Percentiles rank a stretch among this genome's conserved stretches.
Conservation (phyloP, 495 filamentous ascomycete genomes). For the Platismatia glauca region DNA sequence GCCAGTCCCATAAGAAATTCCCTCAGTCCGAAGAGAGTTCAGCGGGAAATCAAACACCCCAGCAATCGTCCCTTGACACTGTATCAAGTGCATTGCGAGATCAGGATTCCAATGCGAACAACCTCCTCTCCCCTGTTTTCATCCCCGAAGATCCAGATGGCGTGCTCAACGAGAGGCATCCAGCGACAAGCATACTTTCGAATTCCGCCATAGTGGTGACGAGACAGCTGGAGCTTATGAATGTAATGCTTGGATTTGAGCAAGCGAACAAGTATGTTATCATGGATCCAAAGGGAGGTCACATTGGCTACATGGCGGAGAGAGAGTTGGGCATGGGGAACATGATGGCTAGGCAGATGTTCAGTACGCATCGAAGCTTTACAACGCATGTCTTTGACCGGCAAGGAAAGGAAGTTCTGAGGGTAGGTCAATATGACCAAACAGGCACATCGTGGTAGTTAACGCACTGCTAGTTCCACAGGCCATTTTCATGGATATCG, state of each 20-base stretch:
- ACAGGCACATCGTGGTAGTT: neutral
- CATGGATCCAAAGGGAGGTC: conserved; percentile 58
- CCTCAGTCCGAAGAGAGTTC: neutral
- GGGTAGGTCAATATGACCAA: conserved; percentile 33
- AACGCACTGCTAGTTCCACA: conserved; percentile 43
- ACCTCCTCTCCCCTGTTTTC: conserved; percentile 44
- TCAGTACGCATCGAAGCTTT: conserved; percentile 57
- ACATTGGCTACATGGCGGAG: conserved; percentile 63
- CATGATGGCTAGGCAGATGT: conserved; percentile 53
- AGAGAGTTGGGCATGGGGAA: conserved; percentile 52
- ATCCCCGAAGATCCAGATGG: conserved; percentile 55
- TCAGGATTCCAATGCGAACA: conserved; percentile 36
- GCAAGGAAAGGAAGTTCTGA: conserved; percentile 53
- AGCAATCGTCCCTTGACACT: conserved; percentile 13
- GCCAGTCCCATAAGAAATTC: neutral
- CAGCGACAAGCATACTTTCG: conserved; percentile 47
- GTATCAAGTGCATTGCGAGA: conserved; percentile 22
- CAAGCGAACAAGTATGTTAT: conserved; percentile 67
- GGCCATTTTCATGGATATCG: conserved; percentile 61
- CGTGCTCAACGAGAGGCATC: conserved; percentile 53
- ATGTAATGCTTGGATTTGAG: conserved; percentile 62
- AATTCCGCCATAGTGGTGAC: conserved; percentile 59
- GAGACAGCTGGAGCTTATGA: conserved; percentile 61
- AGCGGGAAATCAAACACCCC: neutral
- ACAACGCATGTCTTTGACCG: conserved; percentile 63